Conservation (phyloP, 768 basidiomycete species). For the Phylloporus sp. region DNA sequence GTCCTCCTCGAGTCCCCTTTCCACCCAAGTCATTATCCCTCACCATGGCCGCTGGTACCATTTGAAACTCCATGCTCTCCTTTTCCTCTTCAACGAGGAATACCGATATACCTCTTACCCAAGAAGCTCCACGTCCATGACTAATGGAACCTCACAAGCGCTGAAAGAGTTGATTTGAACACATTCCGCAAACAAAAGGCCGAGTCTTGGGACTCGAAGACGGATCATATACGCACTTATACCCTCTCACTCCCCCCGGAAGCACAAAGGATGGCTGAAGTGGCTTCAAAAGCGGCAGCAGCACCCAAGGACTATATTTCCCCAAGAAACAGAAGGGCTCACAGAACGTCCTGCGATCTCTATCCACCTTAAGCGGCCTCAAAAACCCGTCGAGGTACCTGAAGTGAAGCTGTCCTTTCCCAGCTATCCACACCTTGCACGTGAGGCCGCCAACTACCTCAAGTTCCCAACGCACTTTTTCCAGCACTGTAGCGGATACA, state of each 20-base stretch:
- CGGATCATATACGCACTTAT: constrained; percentile 28
- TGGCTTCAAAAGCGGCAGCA: constrained; percentile 5
- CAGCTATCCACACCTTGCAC: constrained; percentile 34
- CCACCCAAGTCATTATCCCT: constrained; percentile 33
- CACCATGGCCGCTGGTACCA: constrained; percentile 39
- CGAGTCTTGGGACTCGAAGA: constrained; percentile 24
- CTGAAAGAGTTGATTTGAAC: not conserved
- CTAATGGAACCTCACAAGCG: constrained; percentile 30
- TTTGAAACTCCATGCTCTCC: constrained; percentile 29
- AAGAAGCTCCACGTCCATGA: constrained; percentile 43
- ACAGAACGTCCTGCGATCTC: constrained; percentile 28
- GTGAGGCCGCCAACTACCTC: constrained; percentile 26
- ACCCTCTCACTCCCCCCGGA: constrained; percentile 20
- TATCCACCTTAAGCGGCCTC: constrained; percentile 27
- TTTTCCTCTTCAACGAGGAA: constrained; percentile 24
- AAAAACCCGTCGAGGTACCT: constrained; percentile 17
- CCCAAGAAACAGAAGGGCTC: constrained; percentile 19
- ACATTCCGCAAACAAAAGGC: not conserved
- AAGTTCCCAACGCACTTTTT: constrained; percentile 28
- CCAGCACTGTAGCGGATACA: constrained; percentile 26
- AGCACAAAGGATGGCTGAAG: constrained; percentile 4
- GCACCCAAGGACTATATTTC: constrained; percentile 14
- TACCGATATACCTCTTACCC: constrained; percentile 37
- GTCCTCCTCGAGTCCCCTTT: constrained; percentile 21
- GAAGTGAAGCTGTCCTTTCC: constrained; percentile 43